These are phyloP conservation scores for Gaillardinia entomophila DNA, from an alignment of 805 yeast species.

Conservation along the genomic window DNA sequence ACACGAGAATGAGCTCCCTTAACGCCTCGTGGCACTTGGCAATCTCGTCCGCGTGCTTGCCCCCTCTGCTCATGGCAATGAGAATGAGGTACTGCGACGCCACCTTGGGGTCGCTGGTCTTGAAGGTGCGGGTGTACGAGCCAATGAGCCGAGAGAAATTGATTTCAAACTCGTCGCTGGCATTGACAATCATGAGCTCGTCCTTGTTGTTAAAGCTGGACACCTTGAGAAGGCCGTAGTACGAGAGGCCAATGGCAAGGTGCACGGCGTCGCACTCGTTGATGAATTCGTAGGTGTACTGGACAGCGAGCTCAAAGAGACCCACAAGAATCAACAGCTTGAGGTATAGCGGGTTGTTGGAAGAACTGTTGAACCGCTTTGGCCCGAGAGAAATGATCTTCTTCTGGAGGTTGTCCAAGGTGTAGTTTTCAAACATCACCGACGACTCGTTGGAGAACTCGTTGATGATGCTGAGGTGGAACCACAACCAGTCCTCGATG, in stretches of 20 bases:
- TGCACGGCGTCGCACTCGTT: slow-evolving; percentile 88
- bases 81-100: slow-evolving; percentile 86
- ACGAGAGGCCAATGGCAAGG: slow-evolving; percentile 73
- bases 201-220: slow-evolving; percentile 25
- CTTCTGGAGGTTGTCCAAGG: slow-evolving; percentile 68
- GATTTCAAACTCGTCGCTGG: slow-evolving; percentile 27
- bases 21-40: slow-evolving; percentile 70
- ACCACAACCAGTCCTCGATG: slow-evolving; percentile 96
- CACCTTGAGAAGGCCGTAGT: slow-evolving; percentile 62
- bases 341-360: slow-evolving; percentile 64
- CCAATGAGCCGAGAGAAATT: slow-evolving; percentile 67
- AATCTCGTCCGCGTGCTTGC: slow-evolving; percentile 37
- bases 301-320: slow-evolving; percentile 73
- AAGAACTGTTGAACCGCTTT: slow-evolving; percentile 58
- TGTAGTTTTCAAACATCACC: slow-evolving; percentile 62
- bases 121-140: slow-evolving; percentile 75
- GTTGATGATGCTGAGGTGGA: slow-evolving; percentile 71
- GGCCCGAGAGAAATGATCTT: slow-evolving; percentile 69
- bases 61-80: slow-evolving; percentile 48
- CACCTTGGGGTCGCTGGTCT: slow-evolving; percentile 78
- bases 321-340: slow-evolving; percentile 74
- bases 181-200: slow-evolving; percentile 30
- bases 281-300: slow-evolving; percentile 48
- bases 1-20: slow-evolving; percentile 77
- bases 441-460: slow-evolving; percentile 33